Percentiles rank a stretch among this genome's conserved stretches.
Conservation (phyloP, 139 green algal species). For the Pseudopediastrum boryanum region DNA sequence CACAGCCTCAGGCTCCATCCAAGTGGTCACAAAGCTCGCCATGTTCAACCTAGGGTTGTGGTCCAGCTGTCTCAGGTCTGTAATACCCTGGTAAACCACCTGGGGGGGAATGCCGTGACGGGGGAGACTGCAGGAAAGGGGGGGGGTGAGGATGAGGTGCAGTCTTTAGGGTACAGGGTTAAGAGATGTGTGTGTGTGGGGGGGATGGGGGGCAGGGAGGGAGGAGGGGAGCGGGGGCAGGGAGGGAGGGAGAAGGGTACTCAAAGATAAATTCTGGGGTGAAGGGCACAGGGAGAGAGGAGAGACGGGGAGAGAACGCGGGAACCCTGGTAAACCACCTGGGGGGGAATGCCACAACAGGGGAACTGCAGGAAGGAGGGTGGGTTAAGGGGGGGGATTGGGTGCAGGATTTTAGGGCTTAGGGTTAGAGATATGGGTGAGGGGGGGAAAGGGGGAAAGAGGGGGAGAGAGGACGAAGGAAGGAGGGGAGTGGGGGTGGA, state of each 20-base stretch:
- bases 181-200: not conserved
- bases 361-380: not conserved
- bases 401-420: not conserved
- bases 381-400: not conserved
- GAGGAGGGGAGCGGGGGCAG: not conserved
- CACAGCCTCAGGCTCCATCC: conserved; percentile 21
- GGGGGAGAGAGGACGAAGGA: not conserved
- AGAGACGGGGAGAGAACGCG: not conserved
- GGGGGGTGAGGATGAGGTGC: not conserved
- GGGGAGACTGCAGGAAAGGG: conserved; percentile 14
- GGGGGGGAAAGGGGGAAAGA: not conserved
- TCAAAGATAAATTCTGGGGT: not conserved
- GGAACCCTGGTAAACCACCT: conserved; percentile 1
- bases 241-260: not conserved
- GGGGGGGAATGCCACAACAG: not conserved
- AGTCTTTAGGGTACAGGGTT: not conserved
- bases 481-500: not conserved
- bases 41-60: conserved; percentile 26
- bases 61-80: conserved; percentile 29
- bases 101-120: not conserved
- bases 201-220: not conserved
- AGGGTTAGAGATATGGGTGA: not conserved
- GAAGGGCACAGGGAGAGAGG: not conserved
- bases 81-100: conserved; percentile 17
- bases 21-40: conserved; percentile 23